These are phyloP conservation scores for Dothideomycetes sp. DNA, from an alignment of 2,329 filamentous ascomycete species.

Conservation along the genomic window DNA sequence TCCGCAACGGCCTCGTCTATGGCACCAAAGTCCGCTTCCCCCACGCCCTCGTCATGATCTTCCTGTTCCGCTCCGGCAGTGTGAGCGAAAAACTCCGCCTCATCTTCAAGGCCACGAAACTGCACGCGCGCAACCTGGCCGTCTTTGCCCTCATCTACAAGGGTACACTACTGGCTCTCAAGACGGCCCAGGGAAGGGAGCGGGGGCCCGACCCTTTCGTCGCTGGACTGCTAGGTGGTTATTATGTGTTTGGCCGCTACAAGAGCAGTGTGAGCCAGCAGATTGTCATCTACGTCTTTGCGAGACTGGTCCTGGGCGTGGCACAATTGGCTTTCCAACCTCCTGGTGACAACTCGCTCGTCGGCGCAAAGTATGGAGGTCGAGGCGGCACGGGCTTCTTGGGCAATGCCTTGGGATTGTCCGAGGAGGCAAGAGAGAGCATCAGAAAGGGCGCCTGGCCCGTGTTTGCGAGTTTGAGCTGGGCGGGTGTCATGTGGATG, in stretches of 20 bases:
- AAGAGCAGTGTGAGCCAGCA: conserved; percentile 79
- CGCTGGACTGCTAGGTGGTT: conserved; percentile 79
- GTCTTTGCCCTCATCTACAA: conserved; percentile 92
- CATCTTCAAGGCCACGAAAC: conserved; percentile 75
- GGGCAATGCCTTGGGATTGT: conserved; percentile 20
- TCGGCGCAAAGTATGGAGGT: conserved; percentile 25
- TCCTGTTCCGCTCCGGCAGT: conserved; percentile 82
- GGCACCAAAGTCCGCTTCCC: conserved; percentile 96
- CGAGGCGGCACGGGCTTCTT: conserved; percentile 29
- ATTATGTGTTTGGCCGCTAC: conserved; percentile 80
- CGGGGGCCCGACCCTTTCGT: conserved; percentile 75
- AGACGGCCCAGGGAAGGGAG: conserved; percentile 43
- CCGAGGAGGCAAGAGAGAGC: conserved; percentile 24
- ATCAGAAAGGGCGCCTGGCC: conserved; percentile 68
- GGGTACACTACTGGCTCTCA: conserved; percentile 62
- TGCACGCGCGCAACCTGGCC: conserved; percentile 84
- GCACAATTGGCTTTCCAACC: conserved; percentile 72
- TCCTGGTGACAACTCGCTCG: conserved; percentile 25
- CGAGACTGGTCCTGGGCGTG: conserved; percentile 73
- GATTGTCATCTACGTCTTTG: conserved; percentile 97
- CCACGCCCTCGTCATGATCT: conserved; percentile 95
- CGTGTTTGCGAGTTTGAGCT: conserved; percentile 79
- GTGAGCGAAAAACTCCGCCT: conserved; percentile 67
- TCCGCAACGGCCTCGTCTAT: conserved; percentile 95
- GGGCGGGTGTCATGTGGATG: conserved; percentile 91